Conservation (phyloP, 2,329 filamentous ascomycete genomes). For the Fusarium sp. region DNA sequence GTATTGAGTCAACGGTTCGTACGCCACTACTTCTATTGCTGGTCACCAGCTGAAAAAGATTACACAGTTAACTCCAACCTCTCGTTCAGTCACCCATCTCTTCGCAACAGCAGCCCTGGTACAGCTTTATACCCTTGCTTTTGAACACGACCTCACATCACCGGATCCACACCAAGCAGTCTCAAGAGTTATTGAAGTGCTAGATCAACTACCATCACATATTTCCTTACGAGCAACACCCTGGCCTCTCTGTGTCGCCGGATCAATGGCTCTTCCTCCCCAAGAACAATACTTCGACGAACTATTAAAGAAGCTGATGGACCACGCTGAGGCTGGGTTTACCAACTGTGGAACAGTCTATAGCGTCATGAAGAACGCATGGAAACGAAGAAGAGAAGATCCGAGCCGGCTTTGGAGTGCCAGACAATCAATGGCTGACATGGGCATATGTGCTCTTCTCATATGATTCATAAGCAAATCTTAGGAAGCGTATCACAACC, state of each 20-base stretch:
- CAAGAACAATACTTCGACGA: constrained; percentile 39
- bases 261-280: constrained; percentile 24
- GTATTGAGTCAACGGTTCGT: not conserved
- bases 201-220: constrained; percentile 20
- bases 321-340: constrained; percentile 21
- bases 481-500: no score
- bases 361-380: constrained; percentile 32
- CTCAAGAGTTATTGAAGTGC: constrained; percentile 10
- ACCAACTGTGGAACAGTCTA: constrained; percentile 40
- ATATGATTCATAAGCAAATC: constrained; percentile 18
- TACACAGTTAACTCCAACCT: not conserved
- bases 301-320: constrained; percentile 17
- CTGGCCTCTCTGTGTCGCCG: constrained; percentile 40
- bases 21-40: not conserved
- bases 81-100: constrained; percentile 19
- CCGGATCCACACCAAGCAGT: constrained; percentile 11
- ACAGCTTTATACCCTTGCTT: constrained; percentile 23
- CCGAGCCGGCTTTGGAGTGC: constrained; percentile 32
- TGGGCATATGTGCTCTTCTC: constrained; percentile 42
- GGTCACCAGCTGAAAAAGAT: not conserved
- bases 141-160: not conserved
- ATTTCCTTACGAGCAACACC: constrained; percentile 30
- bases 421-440: constrained; percentile 31
- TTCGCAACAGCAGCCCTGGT: constrained; percentile 38
- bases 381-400: constrained; percentile 12